Percentiles rank a stretch among this genome's conserved stretches.
phyloP scores from a whole-genome alignment of 495 filamentous ascomycete genomes.

The Penicillium lividum region DNA sequence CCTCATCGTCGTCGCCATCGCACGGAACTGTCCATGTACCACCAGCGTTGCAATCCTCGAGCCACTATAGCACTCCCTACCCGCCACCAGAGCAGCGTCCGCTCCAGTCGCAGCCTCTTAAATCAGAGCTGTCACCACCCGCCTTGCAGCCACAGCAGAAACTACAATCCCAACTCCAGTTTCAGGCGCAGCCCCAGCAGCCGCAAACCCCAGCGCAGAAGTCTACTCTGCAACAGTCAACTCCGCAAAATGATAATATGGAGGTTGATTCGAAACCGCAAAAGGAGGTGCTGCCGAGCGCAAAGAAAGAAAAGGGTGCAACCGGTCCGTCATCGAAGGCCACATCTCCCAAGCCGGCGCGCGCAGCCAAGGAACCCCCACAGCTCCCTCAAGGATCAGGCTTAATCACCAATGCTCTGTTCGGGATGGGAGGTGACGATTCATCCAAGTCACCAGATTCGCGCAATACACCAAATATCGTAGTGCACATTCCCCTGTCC shows the following conservation, averaged over 20 bases:
- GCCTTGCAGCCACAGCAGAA: conserved; percentile 23
- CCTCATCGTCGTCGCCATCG: conserved; percentile 29
- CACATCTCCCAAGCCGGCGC: conserved; percentile 59
- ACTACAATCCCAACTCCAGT: conserved; percentile 18
- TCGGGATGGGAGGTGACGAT: conserved; percentile 45
- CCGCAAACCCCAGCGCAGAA: conserved; percentile 17
- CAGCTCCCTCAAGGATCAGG: conserved; percentile 65
- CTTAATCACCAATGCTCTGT: conserved; percentile 63
- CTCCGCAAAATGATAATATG: conserved; percentile 32
- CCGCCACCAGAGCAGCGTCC: conserved; percentile 26
- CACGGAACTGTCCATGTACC: conserved; percentile 25
- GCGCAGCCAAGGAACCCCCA: conserved; percentile 53
- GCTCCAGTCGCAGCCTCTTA: conserved; percentile 23
- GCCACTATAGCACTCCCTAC: conserved; percentile 33
- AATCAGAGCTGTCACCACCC: conserved; percentile 25
- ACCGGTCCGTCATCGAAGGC: conserved; percentile 57
- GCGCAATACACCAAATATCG: conserved; percentile 73
- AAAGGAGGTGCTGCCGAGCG: conserved; percentile 20
- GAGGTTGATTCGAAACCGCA: conserved; percentile 35
- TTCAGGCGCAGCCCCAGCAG: conserved; percentile 19
- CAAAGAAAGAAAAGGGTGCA: conserved; percentile 43
- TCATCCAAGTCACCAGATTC: conserved; percentile 37
- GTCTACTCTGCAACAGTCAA: conserved; percentile 22
- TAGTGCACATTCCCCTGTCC: conserved; percentile 77
- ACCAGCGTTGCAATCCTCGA: conserved; percentile 26